phyloP scores from a whole-genome alignment of 177 flowering plant species.

The Tripterygium wilfordii region DNA sequence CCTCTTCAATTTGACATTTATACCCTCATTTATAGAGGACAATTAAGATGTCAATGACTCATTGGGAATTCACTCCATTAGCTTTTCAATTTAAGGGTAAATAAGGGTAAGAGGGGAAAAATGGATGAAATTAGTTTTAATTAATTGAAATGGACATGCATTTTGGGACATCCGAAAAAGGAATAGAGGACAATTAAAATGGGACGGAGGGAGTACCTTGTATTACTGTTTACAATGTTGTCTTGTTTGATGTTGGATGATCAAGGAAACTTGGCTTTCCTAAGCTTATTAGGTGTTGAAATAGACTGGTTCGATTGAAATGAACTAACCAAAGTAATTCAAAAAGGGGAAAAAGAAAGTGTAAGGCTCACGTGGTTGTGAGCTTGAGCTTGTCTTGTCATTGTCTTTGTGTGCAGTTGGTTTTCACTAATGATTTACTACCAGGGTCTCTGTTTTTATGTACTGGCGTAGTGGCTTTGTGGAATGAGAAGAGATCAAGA shows the following conservation, averaged over 20 bases:
- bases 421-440: constrained; percentile 73
- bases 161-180: no score
- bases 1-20: no score
- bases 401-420: constrained; percentile 26
- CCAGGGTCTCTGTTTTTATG: constrained; percentile 55
- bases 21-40: no score
- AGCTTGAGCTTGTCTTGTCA: constrained; percentile 11
- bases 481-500: constrained; percentile 39
- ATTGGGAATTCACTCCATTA: no score
- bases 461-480: constrained; percentile 71
- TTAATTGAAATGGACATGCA: no score
- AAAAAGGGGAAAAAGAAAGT: not conserved
- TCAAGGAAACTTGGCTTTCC: not conserved
- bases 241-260: not conserved
- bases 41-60: no score
- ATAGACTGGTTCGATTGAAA: no score
- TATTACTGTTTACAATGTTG: not conserved
- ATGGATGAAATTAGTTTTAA: no score
- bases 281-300: not conserved
- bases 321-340: not conserved
- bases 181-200: no score
- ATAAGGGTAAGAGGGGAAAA: no score
- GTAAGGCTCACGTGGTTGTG: not conserved
- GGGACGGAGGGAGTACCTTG: no score
- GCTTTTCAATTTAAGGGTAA: no score